Evolutionary conservation across 2,329 filamentous ascomycete species (phyloP).

Genomic region (Cytospora piceicola): DNA sequence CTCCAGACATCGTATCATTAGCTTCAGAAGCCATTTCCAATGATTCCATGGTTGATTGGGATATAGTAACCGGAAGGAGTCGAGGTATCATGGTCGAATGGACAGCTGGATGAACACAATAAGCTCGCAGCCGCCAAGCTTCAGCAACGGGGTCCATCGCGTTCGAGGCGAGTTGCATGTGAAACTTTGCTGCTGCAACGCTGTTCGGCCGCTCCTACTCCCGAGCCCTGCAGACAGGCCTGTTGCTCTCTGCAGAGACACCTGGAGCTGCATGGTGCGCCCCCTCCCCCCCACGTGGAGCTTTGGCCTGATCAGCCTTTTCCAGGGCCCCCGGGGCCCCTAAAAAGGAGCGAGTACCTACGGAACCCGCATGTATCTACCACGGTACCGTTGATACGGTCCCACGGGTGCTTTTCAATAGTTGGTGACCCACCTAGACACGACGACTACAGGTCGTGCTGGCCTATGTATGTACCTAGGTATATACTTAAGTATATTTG

Average conservation of each 20-base stretch:
- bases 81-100: not conserved
- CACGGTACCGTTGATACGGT: not conserved
- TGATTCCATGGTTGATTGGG: not conserved
- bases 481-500: too few relatives aligned
- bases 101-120: not conserved
- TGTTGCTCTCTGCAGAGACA: not conserved
- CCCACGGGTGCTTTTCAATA: not conserved
- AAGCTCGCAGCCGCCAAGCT: not conserved
- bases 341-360: not conserved
- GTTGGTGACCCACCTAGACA: not conserved
- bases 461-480: too few relatives aligned
- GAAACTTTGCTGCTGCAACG: not conserved
- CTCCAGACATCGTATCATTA: not conserved
- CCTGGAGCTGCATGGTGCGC: slow-evolving; percentile 4
- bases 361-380: not conserved
- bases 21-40: not conserved
- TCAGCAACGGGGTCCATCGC: not conserved
- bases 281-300: slow-evolving; percentile 5
- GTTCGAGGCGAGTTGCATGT: not conserved
- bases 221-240: not conserved
- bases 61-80: too few relatives aligned
- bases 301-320: not conserved
- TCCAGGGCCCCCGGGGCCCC: not conserved
- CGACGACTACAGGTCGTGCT: not conserved
- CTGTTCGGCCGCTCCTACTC: slow-evolving; percentile 2